Evolutionary conservation across 306 rosid genomes (phyloP), one percentile per base, ranked within the genome.

Genomic region (Pueraria montana): DNA sequence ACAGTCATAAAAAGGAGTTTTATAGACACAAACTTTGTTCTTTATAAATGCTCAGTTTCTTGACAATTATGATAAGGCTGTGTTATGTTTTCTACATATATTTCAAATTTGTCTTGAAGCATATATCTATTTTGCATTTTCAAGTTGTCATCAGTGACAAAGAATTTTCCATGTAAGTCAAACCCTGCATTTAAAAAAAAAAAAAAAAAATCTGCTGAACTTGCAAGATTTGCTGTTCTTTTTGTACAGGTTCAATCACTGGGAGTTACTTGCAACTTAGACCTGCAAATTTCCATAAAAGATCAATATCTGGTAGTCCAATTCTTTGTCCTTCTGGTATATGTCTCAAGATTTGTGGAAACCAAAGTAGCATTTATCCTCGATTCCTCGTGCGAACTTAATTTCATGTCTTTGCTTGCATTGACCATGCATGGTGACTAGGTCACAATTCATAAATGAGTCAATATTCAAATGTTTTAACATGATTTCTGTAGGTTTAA

Each of bases 191-290:
- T 64, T 16, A n/a, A n/a, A n/a, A n/a, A n/a, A 7, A 16, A 16
- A 64, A 64, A 63, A 0, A 14, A 62, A 6, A 62, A 26, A 1
- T 62, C 24, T 21, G 11, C 83, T 72, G 56, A 87, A 65, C 32
- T 69, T 43, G 61, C 61, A 77, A 49, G 50, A 17, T 64, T 34
- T 17, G 9, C 6, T 56, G 34, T 69, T 61, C 74, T 56, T 71
- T 83, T 65, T 77, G 82, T 45, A 14, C 86, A 87, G 94, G 87
- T 67, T 84, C 93, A 74, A 79, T 56, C 58, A 65, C 69, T 21
- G 87, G 84, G 86, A 85, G 76, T 74, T 77, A 75, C 85, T 76
- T 89, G 72, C 88, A 78, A 66, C 87, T 88, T 32, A 83, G 82
- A 80, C 75, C 83, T 3, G 20, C 79, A 65, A 79, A 84, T 73